Conservation (phyloP, 2,329 filamentous ascomycete genomes). For the Cladobotryum protrusum region DNA sequence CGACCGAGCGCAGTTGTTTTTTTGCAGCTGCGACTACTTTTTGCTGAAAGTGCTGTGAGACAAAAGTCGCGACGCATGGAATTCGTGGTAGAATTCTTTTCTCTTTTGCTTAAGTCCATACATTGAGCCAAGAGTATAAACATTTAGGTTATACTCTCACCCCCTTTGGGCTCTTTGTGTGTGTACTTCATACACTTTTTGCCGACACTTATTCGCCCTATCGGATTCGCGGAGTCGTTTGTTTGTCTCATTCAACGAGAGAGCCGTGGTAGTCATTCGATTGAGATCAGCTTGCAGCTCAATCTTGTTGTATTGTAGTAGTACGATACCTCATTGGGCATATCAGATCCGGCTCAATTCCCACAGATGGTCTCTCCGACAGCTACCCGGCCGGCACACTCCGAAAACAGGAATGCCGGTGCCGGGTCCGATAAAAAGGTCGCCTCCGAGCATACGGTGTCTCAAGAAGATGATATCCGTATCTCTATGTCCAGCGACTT, state of each 20-base stretch:
- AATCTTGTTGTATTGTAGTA: background rate
- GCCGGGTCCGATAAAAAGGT: background rate
- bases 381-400: conserved; percentile 11
- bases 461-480: conserved; percentile 8
- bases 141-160: background rate
- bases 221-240: no score
- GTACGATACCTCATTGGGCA: background rate
- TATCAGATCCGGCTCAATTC: background rate
- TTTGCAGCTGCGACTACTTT: background rate
- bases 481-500: conserved; percentile 15
- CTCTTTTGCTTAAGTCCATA: conserved; percentile 21
- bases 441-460: background rate
- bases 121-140: conserved; percentile 12
- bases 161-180: background rate
- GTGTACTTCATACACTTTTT: background rate
- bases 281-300: background rate
- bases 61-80: conserved; percentile 17
- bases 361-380: conserved; percentile 1
- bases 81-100: conserved; percentile 21
- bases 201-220: no score
- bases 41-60: background rate
- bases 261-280: no score
- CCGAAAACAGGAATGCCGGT: conserved; percentile 12
- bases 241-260: no score
- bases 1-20: background rate